These are phyloP conservation scores for Diaporthe velutina DNA, from an alignment of 2,329 filamentous ascomycete species.

Conservation along the genomic window DNA sequence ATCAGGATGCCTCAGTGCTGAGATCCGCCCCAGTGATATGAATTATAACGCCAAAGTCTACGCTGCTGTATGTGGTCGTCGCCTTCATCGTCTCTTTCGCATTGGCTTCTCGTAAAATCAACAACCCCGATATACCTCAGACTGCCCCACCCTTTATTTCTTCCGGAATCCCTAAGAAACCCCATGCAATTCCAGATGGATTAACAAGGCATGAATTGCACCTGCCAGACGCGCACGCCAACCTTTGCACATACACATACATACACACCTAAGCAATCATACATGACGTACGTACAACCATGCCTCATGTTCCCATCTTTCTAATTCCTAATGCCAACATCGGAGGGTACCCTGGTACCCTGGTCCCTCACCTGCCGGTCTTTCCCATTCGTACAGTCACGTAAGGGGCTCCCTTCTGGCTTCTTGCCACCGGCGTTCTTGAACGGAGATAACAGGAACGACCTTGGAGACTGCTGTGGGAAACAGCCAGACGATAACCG, in stretches of 20 bases:
- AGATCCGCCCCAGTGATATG: background rate
- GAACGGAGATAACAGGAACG: conserved; percentile 46
- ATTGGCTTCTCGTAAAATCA: background rate
- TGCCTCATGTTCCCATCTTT: conserved; percentile 37
- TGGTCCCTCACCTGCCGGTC: conserved; percentile 33
- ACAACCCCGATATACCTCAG: conserved; percentile 40
- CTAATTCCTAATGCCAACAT: conserved; percentile 21
- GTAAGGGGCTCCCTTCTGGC: conserved; percentile 35
- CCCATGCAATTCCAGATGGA: conserved; percentile 39
- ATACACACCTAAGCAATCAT: conserved; percentile 36
- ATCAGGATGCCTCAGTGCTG: background rate
- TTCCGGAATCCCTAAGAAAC: conserved; percentile 38
- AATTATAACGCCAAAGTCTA: conserved; percentile 10
- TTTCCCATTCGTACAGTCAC: conserved; percentile 39
- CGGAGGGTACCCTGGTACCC: conserved; percentile 14
- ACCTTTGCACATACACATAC: conserved; percentile 37
- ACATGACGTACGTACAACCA: conserved; percentile 38
- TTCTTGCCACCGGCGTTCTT: conserved; percentile 33
- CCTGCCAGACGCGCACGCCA: conserved; percentile 26
- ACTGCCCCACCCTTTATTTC: conserved; percentile 42
- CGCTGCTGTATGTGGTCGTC: conserved; percentile 3
- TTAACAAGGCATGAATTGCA: conserved; percentile 17
- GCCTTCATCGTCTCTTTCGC: background rate
- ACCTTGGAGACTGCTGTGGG: conserved; percentile 44
- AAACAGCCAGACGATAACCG: conserved; percentile 38